phyloP scores from a whole-genome alignment of 2,329 filamentous ascomycete genomes.

The Harringtonia aguacate region DNA sequence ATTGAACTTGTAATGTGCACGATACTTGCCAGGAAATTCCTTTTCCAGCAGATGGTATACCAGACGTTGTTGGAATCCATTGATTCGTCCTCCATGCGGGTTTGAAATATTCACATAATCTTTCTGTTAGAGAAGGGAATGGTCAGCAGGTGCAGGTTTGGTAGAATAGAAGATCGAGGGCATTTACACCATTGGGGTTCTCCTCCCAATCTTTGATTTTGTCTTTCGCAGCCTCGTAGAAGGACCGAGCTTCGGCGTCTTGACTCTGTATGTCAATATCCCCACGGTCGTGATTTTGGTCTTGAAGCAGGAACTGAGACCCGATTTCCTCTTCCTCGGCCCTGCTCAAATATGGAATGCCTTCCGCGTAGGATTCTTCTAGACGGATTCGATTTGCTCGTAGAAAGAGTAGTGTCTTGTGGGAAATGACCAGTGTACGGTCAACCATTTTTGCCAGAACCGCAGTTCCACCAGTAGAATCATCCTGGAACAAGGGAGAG shows the following conservation, averaged over 20 bases:
- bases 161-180: too few species aligned
- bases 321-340: constrained; percentile 10
- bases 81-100: constrained; percentile 14
- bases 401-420: constrained; percentile 20
- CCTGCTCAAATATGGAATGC: constrained; percentile 21
- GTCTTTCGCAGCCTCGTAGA: neutral
- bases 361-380: constrained; percentile 14
- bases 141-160: neutral
- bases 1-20: constrained; percentile 3
- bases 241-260: constrained; percentile 1
- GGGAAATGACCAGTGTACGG: constrained; percentile 18
- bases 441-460: constrained; percentile 14
- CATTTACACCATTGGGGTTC: neutral
- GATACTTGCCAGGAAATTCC: constrained; percentile 13
- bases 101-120: constrained; percentile 12
- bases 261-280: constrained; percentile 2
- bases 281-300: neutral
- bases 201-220: constrained; percentile 8
- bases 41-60: constrained; percentile 15
- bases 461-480: neutral
- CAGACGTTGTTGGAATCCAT: constrained; percentile 16
- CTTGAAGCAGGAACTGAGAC: neutral
- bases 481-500: constrained; percentile 17
- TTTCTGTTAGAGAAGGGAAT: too few species aligned
- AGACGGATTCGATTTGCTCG: constrained; percentile 16